Evolutionary conservation across 306 rosid genomes (phyloP).

Genomic region (Hylodesmum podocarpum): DNA sequence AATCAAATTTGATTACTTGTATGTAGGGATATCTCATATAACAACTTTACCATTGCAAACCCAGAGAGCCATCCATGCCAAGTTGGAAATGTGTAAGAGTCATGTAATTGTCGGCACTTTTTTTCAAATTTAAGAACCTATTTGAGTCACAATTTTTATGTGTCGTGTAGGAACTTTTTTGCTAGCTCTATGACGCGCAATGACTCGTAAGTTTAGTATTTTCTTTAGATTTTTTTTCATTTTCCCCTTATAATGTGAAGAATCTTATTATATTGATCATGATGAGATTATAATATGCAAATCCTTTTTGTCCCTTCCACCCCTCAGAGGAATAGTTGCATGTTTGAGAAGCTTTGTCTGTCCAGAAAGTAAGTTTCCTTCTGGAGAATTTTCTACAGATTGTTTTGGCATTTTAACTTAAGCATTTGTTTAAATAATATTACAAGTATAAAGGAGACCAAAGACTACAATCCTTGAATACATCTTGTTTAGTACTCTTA

Average conservation of each 20-base stretch:
- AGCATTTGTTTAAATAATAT: not conserved
- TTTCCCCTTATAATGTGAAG: not conserved
- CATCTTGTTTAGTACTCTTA: not conserved
- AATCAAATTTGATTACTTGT: slow-evolving; percentile 31
- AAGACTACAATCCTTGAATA: too few species aligned
- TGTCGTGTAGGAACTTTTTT: slow-evolving; percentile 41
- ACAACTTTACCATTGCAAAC: slow-evolving; percentile 41
- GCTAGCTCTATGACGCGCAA: slow-evolving; percentile 23
- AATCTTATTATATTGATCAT: not conserved
- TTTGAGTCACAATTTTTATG: not conserved
- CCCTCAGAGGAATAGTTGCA: slow-evolving; percentile 45
- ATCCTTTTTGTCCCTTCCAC: slow-evolving; percentile 15
- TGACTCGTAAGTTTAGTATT: slow-evolving; percentile 32
- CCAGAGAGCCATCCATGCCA: slow-evolving; percentile 34
- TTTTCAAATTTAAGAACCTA: not conserved
- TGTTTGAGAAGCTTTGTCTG: slow-evolving; percentile 48
- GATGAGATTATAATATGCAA: slow-evolving; percentile 21
- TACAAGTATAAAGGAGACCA: too few species aligned
- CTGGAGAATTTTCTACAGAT: not conserved
- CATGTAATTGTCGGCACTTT: not conserved
- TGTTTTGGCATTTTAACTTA: not conserved
- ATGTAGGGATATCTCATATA: slow-evolving; percentile 72
- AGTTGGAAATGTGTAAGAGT: slow-evolving; percentile 47
- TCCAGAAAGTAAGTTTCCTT: slow-evolving; percentile 41
- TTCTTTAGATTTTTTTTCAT: not conserved